phyloP scores from a whole-genome alignment of 2,329 filamentous ascomycete species.

The Ophiostoma triangulosporum region DNA sequence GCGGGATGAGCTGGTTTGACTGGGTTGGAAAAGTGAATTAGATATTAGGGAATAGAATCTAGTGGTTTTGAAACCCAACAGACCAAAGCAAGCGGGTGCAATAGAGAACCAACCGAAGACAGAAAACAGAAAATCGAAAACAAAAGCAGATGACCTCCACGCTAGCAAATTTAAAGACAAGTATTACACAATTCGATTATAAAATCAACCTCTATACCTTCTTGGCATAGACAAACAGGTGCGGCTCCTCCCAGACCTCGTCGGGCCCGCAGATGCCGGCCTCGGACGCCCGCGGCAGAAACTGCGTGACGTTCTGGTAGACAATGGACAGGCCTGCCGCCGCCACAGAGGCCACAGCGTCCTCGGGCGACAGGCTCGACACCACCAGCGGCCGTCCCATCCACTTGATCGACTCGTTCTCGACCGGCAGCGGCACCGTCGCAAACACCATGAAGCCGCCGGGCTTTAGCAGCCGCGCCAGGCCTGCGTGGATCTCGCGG shows the following conservation, averaged over 20 bases:
- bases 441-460: conserved; percentile 29
- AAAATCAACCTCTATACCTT: conserved; percentile 9
- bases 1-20: too few relatives aligned
- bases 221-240: conserved; percentile 18
- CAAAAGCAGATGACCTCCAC: too few relatives aligned
- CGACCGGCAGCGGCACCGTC: conserved; percentile 16
- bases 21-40: too few relatives aligned
- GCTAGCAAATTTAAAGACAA: too few relatives aligned
- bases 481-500: conserved; percentile 11
- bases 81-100: too few relatives aligned
- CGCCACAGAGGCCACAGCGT: conserved; percentile 12
- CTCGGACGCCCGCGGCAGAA: conserved; percentile 15
- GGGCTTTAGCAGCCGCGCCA: conserved; percentile 21
- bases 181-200: too few relatives aligned
- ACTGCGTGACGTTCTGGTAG: conserved; percentile 11
- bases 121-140: background rate
- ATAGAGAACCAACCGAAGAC: too few relatives aligned
- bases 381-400: conserved; percentile 17
- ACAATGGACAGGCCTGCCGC: conserved; percentile 15
- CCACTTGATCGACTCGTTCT: conserved; percentile 16
- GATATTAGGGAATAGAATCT: too few relatives aligned
- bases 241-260: conserved; percentile 19
- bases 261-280: conserved; percentile 17
- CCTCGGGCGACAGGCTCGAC: conserved; percentile 17
- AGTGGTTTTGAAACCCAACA: too few relatives aligned